Evolutionary conservation across 257 asterid genomes (phyloP).

Genomic region (Scutellaria galericulata): DNA sequence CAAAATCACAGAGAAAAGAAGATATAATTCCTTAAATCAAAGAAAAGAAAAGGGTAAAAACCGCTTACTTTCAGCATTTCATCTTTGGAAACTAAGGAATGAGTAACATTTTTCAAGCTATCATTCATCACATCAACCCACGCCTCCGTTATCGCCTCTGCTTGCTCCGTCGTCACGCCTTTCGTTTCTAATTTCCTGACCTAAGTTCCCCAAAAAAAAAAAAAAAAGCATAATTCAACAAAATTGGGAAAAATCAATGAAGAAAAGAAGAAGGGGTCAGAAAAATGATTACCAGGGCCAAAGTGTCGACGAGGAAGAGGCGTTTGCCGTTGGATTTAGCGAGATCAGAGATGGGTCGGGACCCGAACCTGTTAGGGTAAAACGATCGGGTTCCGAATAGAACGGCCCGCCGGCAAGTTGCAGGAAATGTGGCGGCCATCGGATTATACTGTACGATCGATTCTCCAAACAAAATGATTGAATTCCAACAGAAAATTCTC

Average conservation of each 20-base stretch:
- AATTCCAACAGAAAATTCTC: not conserved
- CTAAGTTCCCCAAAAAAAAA: constrained; percentile 36
- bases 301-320: constrained; percentile 81
- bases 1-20: not conserved
- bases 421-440: constrained; percentile 64
- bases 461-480: constrained; percentile 6
- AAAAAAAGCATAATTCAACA: not conserved
- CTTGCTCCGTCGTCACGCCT: constrained; percentile 84
- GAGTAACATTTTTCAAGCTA: constrained; percentile 71
- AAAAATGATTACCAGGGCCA: constrained; percentile 61
- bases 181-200: constrained; percentile 83
- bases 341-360: constrained; percentile 56
- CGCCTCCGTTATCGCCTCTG: constrained; percentile 83
- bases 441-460: not conserved
- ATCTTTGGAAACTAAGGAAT: constrained; percentile 71
- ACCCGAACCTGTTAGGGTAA: constrained; percentile 34
- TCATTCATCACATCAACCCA: constrained; percentile 75
- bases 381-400: constrained; percentile 29
- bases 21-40: constrained; percentile 3
- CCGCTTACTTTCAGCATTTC: constrained; percentile 71
- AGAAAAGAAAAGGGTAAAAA: not conserved
- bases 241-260: not conserved
- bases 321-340: constrained; percentile 52
- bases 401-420: constrained; percentile 44
- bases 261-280: constrained; percentile 1